A percentile compares a stretch with the other conserved stretches of the same genome.
phyloP scores from a whole-genome alignment of 1,139 yeast genomes.

The Pneumocystis oryctolagi region DNA sequence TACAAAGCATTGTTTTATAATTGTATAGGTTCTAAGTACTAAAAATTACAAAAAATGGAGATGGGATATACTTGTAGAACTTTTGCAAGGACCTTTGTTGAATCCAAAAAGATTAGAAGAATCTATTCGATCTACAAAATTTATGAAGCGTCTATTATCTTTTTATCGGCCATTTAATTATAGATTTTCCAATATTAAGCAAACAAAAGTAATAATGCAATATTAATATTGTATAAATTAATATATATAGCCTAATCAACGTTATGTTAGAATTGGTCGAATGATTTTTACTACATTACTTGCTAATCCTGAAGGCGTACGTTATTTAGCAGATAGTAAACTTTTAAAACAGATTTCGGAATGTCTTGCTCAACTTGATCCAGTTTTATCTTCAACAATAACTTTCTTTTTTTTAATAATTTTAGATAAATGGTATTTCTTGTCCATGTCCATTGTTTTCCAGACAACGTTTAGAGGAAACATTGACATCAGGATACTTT shows the following conservation, averaged over 20 bases:
- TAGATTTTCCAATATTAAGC: conserved; percentile 52
- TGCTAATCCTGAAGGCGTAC: conserved; percentile 48
- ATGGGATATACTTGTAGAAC: conserved; percentile 54
- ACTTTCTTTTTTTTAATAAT: neutral
- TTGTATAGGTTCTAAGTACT: conserved; percentile 34
- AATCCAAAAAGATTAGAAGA: conserved; percentile 67
- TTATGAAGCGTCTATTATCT: conserved; percentile 66
- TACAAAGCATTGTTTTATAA: neutral
- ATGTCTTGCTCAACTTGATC: conserved; percentile 72
- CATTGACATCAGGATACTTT: conserved; percentile 65
- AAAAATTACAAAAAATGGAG: conserved; percentile 80
- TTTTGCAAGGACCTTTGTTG: conserved; percentile 66
- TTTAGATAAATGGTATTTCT: conserved; percentile 44
- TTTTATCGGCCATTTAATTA: conserved; percentile 86
- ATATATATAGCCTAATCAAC: conserved; percentile 27
- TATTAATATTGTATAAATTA: neutral
- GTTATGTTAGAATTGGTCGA: conserved; percentile 58
- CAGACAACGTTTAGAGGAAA: conserved; percentile 40
- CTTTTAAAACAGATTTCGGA: conserved; percentile 76
- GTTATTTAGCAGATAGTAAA: conserved; percentile 56
- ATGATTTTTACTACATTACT: conserved; percentile 55
- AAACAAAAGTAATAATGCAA: conserved; percentile 24
- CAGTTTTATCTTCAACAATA: conserved; percentile 19
- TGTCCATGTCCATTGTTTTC: conserved; percentile 65
- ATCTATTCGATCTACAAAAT: conserved; percentile 61